phyloP scores from a whole-genome alignment of 495 filamentous ascomycete species.

The Aspergillus nidulans region DNA sequence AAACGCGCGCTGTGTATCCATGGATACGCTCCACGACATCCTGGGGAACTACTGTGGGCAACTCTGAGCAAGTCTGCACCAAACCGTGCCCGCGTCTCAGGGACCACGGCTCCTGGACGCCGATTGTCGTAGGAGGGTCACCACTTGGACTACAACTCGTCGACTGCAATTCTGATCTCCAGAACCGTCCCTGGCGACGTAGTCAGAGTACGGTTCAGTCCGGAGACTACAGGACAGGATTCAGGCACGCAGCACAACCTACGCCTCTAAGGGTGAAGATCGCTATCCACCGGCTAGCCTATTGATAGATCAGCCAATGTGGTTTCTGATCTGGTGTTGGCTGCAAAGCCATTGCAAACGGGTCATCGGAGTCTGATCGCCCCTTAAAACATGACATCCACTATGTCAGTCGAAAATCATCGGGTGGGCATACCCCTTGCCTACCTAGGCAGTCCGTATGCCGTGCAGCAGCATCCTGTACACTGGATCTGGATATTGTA shows the following conservation, averaged over 20 bases:
- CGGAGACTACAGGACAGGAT: conserved; percentile 3
- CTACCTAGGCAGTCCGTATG: too few relatives aligned
- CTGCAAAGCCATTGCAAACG: not conserved
- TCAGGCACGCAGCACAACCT: not conserved
- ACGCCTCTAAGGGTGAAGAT: not conserved
- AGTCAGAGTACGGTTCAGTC: conserved; percentile 10
- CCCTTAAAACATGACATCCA: conserved; percentile 1
- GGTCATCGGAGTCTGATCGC: conserved; percentile 4
- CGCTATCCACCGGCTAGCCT: not conserved
- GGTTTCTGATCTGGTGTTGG: not conserved
- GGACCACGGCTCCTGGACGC: not conserved
- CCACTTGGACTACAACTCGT: too few relatives aligned
- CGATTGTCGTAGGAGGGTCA: not conserved
- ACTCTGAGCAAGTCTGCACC: too few relatives aligned
- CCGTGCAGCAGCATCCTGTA: not conserved
- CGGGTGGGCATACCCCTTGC: not conserved
- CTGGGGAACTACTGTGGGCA: not conserved
- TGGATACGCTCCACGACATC: not conserved
- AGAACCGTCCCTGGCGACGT: not conserved
- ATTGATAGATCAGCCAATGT: conserved; percentile 13
- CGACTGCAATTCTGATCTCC: not conserved
- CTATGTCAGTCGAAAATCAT: not conserved
- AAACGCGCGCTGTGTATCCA: conserved; percentile 1
- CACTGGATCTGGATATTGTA: not conserved
- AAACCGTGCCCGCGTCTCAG: not conserved